Conservation (phyloP, 2,329 filamentous ascomycete species). For the Xylariaceae sp. region DNA sequence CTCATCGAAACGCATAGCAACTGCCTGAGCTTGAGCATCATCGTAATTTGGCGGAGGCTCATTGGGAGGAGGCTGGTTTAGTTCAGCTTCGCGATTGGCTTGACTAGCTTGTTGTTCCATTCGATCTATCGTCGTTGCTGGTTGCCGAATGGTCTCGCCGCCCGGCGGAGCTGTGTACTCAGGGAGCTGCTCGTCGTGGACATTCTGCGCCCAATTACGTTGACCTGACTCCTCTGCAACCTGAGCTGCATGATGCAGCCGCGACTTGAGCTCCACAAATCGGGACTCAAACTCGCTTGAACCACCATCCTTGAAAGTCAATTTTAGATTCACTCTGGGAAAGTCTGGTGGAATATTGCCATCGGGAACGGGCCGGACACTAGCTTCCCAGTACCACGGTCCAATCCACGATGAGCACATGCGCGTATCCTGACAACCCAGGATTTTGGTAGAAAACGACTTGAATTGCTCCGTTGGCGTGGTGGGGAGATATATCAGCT, state of each 20-base stretch:
- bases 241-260: slow-evolving; percentile 75
- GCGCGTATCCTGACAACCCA: slow-evolving; percentile 82
- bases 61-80: slow-evolving; percentile 43
- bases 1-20: slow-evolving; percentile 58
- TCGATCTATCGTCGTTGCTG: neutral
- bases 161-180: slow-evolving; percentile 64
- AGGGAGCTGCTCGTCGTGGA: slow-evolving; percentile 82
- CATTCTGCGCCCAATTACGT: slow-evolving; percentile 43
- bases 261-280: slow-evolving; percentile 81
- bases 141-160: slow-evolving; percentile 10
- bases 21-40: slow-evolving; percentile 73
- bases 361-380: slow-evolving; percentile 74
- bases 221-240: slow-evolving; percentile 65
- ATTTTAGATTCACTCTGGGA: slow-evolving; percentile 71
- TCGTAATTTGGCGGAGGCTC: slow-evolving; percentile 91
- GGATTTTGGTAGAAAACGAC: slow-evolving; percentile 84
- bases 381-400: slow-evolving; percentile 81
- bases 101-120: slow-evolving; percentile 3
- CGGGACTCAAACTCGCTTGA: slow-evolving; percentile 83
- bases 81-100: slow-evolving; percentile 20
- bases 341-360: slow-evolving; percentile 76
- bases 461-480: slow-evolving; percentile 66
- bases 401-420: slow-evolving; percentile 89
- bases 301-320: slow-evolving; percentile 93
- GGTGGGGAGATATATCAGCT: slow-evolving; percentile 85